Evolutionary conservation across 2,329 filamentous ascomycete species (phyloP).

Genomic region (Drechslerella coelobrocha): DNA sequence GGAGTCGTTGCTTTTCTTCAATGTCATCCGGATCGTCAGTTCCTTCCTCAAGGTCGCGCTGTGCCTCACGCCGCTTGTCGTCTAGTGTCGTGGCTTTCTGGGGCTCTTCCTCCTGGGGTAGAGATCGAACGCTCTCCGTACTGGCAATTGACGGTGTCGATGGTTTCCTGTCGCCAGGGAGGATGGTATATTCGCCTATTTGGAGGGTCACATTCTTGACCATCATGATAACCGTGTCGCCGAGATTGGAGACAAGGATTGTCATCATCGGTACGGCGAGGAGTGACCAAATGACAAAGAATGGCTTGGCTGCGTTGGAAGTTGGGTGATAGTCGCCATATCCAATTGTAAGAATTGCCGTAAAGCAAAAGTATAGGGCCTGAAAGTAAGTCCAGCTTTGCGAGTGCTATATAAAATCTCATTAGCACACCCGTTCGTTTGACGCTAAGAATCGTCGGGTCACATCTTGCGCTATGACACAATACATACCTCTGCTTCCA

Average conservation of each 20-base stretch:
- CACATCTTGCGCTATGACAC: neutral
- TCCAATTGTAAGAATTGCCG: constrained; percentile 81
- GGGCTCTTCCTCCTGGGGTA: constrained; percentile 24
- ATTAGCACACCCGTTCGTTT: neutral
- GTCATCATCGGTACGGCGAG: constrained; percentile 88
- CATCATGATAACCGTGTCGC: constrained; percentile 76
- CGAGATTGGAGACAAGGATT: constrained; percentile 81
- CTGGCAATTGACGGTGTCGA: constrained; percentile 57
- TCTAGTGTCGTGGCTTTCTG: constrained; percentile 58
- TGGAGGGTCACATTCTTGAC: constrained; percentile 69
- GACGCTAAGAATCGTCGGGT: neutral
- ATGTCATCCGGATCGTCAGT: constrained; percentile 41
- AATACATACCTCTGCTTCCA: constrained; percentile 63
- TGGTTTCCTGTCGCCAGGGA: constrained; percentile 58
- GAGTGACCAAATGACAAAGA: constrained; percentile 93
- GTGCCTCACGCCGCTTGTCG: constrained; percentile 60
- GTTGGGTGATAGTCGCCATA: constrained; percentile 81
- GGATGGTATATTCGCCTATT: constrained; percentile 70
- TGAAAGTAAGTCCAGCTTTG: constrained; percentile 76
- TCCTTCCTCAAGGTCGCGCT: constrained; percentile 56
- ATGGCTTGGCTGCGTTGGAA: constrained; percentile 79
- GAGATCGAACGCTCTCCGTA: constrained; percentile 62
- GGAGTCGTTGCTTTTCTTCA: constrained; percentile 27
- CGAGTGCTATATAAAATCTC: constrained; percentile 5
- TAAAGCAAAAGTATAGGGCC: constrained; percentile 83